A percentile compares a stretch with the other conserved stretches of the same genome.
Conservation (phyloP, 1,284 basidiomycete species). For the Pulveroboletus sp. region DNA sequence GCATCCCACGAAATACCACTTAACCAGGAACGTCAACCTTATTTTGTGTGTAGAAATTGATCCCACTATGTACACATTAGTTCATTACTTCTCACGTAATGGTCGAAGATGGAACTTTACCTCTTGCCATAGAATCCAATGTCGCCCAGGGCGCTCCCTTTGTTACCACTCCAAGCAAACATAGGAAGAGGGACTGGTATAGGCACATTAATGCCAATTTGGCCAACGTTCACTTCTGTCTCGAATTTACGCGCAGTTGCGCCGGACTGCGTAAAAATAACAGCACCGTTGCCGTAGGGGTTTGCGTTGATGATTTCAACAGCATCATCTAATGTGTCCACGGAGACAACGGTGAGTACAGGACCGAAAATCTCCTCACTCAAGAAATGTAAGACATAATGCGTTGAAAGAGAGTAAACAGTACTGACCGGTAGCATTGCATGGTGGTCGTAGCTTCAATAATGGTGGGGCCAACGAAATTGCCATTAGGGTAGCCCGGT, state of each 20-base stretch:
- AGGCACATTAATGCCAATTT: conserved; percentile 92
- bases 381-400: conserved; percentile 3
- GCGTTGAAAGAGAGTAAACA: conserved; percentile 1
- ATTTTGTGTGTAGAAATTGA: conserved; percentile 90
- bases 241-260: conserved; percentile 95
- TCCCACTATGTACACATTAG: conserved; percentile 46
- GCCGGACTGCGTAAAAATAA: conserved; percentile 96
- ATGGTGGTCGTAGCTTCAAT: conserved; percentile 82
- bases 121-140: conserved; percentile 88
- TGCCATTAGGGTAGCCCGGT: conserved; percentile 81
- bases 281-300: conserved; percentile 91
- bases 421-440: conserved; percentile 79
- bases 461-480: conserved; percentile 94
- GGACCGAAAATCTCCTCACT: conserved; percentile 97
- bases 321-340: conserved; percentile 89
- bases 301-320: conserved; percentile 88
- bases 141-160: conserved; percentile 86
- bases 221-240: conserved; percentile 80
- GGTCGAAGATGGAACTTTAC: conserved; percentile 32
- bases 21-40: conserved; percentile 46
- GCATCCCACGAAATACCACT: neutral
- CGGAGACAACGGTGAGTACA: conserved; percentile 77
- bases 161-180: conserved; percentile 93
- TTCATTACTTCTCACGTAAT: conserved; percentile 1
- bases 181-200: conserved; percentile 89